Evolutionary conservation across 495 filamentous ascomycete genomes (phyloP).

Genomic region (Aspergillus kassunensis): DNA sequence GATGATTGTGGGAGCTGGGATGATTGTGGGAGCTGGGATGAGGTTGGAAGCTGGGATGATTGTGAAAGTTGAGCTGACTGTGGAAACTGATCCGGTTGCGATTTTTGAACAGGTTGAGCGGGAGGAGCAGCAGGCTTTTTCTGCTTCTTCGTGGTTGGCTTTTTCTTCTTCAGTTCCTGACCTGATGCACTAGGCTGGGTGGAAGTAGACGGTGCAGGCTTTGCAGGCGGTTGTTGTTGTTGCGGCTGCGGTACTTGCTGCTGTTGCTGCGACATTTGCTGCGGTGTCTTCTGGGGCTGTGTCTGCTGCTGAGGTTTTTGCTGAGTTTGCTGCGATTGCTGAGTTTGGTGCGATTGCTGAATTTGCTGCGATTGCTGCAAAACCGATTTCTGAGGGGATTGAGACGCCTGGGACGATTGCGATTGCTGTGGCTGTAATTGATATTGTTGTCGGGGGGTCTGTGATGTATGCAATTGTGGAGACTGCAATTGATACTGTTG

Average conservation of each 20-base stretch:
- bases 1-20: too few relatives aligned
- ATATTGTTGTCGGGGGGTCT: constrained; percentile 18
- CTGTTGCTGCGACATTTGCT: constrained; percentile 9
- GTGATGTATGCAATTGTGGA: constrained; percentile 15
- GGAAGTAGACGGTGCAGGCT: constrained; percentile 2
- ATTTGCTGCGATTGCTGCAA: constrained; percentile 21
- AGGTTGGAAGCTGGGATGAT: too few relatives aligned
- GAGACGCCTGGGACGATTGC: constrained; percentile 14
- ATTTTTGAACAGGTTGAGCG: neutral
- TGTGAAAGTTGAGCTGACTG: too few relatives aligned
- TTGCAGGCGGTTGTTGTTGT: constrained; percentile 5
- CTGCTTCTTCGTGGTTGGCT: constrained; percentile 7
- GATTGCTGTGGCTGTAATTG: constrained; percentile 19
- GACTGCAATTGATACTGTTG: constrained; percentile 20
- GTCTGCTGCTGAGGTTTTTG: constrained; percentile 13
- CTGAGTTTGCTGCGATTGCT: constrained; percentile 15
- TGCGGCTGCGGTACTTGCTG: constrained; percentile 1
- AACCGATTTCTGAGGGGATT: constrained; percentile 9
- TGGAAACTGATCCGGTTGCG: too few relatives aligned
- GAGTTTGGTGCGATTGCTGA: constrained; percentile 7
- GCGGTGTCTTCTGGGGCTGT: neutral
- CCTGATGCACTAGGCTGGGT: neutral
- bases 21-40: too few relatives aligned
- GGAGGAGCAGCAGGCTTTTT: constrained; percentile 2
- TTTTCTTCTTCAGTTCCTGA: constrained; percentile 7